A percentile compares a stretch with the other conserved stretches of the same genome.
Evolutionary conservation across 352 stramenopile species (phyloP).

Genomic region (Aphanomyces stellatus): DNA sequence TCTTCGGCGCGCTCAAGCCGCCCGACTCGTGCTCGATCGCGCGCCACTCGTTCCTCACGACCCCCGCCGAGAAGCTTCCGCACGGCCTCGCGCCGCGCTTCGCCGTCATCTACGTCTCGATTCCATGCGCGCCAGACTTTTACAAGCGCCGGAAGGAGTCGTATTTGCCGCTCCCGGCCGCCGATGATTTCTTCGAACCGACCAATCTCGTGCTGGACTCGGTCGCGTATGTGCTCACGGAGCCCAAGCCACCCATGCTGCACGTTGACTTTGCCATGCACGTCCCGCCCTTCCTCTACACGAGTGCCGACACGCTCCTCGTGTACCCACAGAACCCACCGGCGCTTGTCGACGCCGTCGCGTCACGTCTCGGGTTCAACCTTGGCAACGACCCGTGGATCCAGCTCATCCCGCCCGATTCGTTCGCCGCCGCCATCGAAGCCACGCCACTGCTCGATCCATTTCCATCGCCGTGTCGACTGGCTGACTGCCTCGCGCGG

Average conservation of each 20-base stretch:
- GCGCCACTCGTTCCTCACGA: background rate
- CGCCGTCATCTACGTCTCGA: background rate
- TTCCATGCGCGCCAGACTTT: background rate
- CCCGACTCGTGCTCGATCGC: background rate
- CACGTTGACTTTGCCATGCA: background rate
- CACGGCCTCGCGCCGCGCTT: background rate
- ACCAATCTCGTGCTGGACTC: background rate
- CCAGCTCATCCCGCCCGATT: conserved; percentile 4
- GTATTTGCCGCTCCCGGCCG: background rate
- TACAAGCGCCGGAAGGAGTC: background rate
- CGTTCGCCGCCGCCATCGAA: too few relatives aligned
- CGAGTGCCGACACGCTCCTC: background rate
- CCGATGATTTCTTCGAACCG: background rate
- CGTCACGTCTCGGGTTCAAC: background rate
- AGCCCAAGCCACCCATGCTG: conserved; percentile 5
- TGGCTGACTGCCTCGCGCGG: background rate
- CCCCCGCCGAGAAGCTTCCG: background rate
- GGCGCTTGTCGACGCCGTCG: background rate
- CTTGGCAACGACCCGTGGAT: background rate
- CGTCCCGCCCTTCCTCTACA: background rate
- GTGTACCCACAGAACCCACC: background rate
- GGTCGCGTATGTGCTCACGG: background rate
- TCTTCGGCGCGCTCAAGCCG: background rate
- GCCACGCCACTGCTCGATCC: too few relatives aligned
- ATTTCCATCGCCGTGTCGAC: conserved; percentile 2